Evolutionary conservation across 2,329 filamentous ascomycete genomes (phyloP), one percentile per base, ranked within the genome.

Genomic region (Geoglossum cookeanum): DNA sequence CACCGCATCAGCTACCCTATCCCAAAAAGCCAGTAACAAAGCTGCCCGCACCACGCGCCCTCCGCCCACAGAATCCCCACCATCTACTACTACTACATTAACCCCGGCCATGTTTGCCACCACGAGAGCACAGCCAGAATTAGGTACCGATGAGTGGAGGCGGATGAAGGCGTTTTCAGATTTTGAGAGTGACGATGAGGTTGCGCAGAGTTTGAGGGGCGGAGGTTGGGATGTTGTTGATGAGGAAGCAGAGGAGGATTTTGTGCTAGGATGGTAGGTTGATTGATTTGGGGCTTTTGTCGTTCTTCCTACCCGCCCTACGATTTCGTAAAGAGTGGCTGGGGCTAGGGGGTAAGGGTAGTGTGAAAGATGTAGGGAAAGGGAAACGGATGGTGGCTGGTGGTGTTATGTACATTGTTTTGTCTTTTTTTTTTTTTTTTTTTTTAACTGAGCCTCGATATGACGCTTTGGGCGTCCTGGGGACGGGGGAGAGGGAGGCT

Each of bases 1-100:
- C 37, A 71, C 72, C 9, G 71, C 75, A 2, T 74, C 74, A 37
- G 29, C 57, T 15, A 22, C 56, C 33, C 37, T 47, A 33, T 33
- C 35, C 4, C 35, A 35, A n/a, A 44, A 48, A 27, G n/a, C 15
- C 37, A 55, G 17, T 8, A 33, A 15, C 3, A 32, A 35, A 8
- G 22, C n/a, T 13, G 22, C n/a, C 22, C 13, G 22, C 15, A 37
- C 30, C 49, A 53, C 35, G 22, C 49, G 32, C 4, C 17, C 30
- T 15, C 4, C 49, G 37, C 17, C 13, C 32, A 37, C 49, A 35
- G n/a, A 15, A 5, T 22, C 22, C 22, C 22, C 22, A 22, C 27
- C 48, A 13, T 35, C 49, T 37, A 9, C 27, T 52, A 32, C 49
- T 53, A 11, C 49, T 9, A 37, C 49, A 4, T 35, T 37, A 5